Evolutionary conservation across 139 green algal genomes (phyloP), one percentile per base, ranked within the genome.

Genomic region (Tetraselmis chui): DNA sequence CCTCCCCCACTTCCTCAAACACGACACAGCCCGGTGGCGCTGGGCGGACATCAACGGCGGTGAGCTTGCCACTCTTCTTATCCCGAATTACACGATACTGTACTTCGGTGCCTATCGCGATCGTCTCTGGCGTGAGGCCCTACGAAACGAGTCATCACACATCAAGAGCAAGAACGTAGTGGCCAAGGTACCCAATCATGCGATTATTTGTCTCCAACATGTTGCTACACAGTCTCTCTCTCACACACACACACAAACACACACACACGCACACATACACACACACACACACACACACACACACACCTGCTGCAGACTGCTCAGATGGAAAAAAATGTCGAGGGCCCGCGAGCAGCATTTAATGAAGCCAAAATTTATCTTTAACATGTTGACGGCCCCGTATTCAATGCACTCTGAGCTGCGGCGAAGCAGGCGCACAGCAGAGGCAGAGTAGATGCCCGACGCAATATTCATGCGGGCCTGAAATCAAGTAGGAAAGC

Each of bases 281-380:
- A n/a, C n/a, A n/a, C n/a, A n/a, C n/a, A n/a, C n/a, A n/a, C n/a
- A n/a, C n/a, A n/a, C n/a, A n/a, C n/a, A n/a, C n/a, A n/a, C n/a
- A n/a, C 29, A 25, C 18, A 18, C 45, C 45, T 67, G 11, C 45
- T 67, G 5, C 11, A 79, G 29, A 79, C 29, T 79, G 29, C 76
- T 79, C 11, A 79, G 22, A 22, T 79, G 76, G 76, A 79, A 79
- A 18, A 79, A 79, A 18, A 18, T 18, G 76, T 79, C 76, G 11
- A 45, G 29, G 5, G 29, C 22, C 11, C 29, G 29, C 11, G 29
- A 45, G 29, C 29, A 31, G 29, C 76, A 79, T 18, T 79, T 79
- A 18, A 79, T 79, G 76, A 79, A 79, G 29, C 76, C 76, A 79
- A 79, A 79, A 22, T 79, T 5, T 5, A 22, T 22, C 76, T 79